phyloP scores from a whole-genome alignment of 768 basidiomycete species.

The Russula sp. region DNA sequence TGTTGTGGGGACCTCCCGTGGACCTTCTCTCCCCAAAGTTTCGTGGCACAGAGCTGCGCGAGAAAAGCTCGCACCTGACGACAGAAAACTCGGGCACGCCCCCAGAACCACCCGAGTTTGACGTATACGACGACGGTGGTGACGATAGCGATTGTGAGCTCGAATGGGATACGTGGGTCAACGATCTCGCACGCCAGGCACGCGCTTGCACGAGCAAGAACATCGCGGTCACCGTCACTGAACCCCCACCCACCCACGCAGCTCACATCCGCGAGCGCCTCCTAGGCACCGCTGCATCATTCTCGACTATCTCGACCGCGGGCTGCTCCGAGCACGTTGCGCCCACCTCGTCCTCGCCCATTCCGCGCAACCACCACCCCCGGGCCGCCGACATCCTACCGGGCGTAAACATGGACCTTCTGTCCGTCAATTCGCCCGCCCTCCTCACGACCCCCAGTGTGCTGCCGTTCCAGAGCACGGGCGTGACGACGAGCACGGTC shows the following conservation, averaged over 20 bases:
- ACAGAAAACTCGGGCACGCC: not conserved
- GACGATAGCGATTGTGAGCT: constrained; percentile 22
- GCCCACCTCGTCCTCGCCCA: not conserved
- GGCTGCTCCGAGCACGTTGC: not conserved
- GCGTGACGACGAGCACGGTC: constrained; percentile 25
- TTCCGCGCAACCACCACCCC: not conserved
- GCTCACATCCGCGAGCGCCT: not conserved
- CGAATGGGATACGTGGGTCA: constrained; percentile 28
- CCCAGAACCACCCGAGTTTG: not conserved
- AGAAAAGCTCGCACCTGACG: not conserved
- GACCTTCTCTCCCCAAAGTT: not conserved
- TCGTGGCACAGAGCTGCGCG: not conserved
- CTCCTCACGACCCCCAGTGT: constrained; percentile 22
- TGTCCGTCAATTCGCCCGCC: constrained; percentile 17
- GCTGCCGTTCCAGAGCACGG: constrained; percentile 19
- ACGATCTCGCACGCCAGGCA: constrained; percentile 24
- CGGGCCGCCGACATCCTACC: not conserved
- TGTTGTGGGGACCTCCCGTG: constrained; percentile 11
- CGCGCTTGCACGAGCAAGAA: constrained; percentile 1
- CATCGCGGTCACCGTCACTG: not conserved
- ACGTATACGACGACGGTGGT: constrained; percentile 9
- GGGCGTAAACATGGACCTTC: constrained; percentile 9
- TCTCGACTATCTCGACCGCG: constrained; percentile 8
- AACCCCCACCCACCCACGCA: not conserved
- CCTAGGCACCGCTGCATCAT: not conserved